These are phyloP conservation scores for Violaceomyces palustris DNA, from an alignment of 1,284 basidiomycete species.

Conservation along the genomic window DNA sequence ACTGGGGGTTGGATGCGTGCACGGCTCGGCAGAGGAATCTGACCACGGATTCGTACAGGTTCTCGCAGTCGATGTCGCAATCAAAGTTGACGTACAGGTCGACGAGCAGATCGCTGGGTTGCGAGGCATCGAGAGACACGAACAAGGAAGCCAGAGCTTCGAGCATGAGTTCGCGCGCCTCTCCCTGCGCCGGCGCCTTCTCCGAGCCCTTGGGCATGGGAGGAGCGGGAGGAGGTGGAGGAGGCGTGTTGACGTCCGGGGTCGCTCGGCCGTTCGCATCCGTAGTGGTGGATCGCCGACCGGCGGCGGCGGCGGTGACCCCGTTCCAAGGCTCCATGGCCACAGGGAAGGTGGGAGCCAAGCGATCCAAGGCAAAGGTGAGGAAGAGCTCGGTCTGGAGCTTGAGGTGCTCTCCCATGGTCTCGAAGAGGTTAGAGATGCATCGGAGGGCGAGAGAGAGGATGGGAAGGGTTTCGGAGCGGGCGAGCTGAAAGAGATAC, in stretches of 20 bases:
- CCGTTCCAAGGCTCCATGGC: slow-evolving; percentile 48
- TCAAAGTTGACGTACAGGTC: slow-evolving; percentile 95
- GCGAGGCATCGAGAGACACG: slow-evolving; percentile 54
- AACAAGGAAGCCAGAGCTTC: slow-evolving; percentile 76
- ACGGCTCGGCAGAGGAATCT: slow-evolving; percentile 66
- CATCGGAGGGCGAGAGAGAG: slow-evolving; percentile 76
- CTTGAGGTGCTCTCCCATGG: slow-evolving; percentile 80
- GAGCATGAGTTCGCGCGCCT: slow-evolving; percentile 82
- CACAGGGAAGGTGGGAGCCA: slow-evolving; percentile 57
- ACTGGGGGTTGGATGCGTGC: slow-evolving; percentile 58
- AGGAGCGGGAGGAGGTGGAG: slow-evolving; percentile 55
- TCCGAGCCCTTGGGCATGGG: slow-evolving; percentile 59
- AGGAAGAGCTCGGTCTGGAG: slow-evolving; percentile 95
- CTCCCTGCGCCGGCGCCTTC: slow-evolving; percentile 65
- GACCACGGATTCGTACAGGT: slow-evolving; percentile 85
- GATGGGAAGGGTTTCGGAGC: slow-evolving; percentile 73
- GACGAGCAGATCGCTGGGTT: slow-evolving; percentile 75
- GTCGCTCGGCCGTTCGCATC: slow-evolving; percentile 11
- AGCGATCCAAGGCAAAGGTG: slow-evolving; percentile 83
- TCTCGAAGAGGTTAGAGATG: slow-evolving; percentile 81
- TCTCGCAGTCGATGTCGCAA: slow-evolving; percentile 92
- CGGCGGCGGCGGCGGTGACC: slow-evolving; percentile 48
- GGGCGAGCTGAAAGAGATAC: slow-evolving; percentile 68
- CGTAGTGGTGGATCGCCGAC: slow-evolving; percentile 14
- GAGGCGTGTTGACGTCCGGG: slow-evolving; percentile 54